phyloP scores from a whole-genome alignment of 805 yeast genomes.

The Zygosaccharomyces kombuchaensis region DNA sequence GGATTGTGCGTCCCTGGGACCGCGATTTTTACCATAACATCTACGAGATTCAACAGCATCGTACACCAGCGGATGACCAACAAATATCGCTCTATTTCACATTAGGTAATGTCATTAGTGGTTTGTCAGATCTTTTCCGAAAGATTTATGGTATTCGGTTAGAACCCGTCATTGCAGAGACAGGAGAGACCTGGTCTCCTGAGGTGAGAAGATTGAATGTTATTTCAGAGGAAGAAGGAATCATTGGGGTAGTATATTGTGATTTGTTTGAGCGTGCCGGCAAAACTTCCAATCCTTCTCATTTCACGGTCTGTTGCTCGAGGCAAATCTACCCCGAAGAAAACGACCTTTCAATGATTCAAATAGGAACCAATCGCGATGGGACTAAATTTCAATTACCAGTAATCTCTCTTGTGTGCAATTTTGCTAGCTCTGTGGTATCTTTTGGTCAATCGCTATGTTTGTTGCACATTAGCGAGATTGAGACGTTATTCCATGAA shows the following conservation, averaged over 20 bases:
- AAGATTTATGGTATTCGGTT: constrained; percentile 73
- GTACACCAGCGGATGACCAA: constrained; percentile 37
- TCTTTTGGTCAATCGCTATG: constrained; percentile 43
- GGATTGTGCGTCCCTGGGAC: constrained; percentile 81
- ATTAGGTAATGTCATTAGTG: constrained; percentile 80
- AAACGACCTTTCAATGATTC: constrained; percentile 36
- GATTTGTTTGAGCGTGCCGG: constrained; percentile 78
- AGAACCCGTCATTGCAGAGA: constrained; percentile 54
- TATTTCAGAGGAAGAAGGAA: constrained; percentile 54
- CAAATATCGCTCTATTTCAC: constrained; percentile 72
- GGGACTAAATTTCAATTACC: constrained; percentile 72
- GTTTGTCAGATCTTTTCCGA: constrained; percentile 66
- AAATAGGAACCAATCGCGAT: constrained; percentile 33
- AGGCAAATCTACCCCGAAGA: constrained; percentile 64
- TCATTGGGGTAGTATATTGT: constrained; percentile 78
- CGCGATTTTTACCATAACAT: constrained; percentile 59
- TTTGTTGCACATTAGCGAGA: constrained; percentile 66
- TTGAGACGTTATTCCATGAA: constrained; percentile 93
- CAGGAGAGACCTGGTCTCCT: constrained; percentile 84
- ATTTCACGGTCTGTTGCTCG: constrained; percentile 94
- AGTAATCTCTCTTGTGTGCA: constrained; percentile 83
- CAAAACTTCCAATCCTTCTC: constrained; percentile 84
- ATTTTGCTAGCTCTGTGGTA: constrained; percentile 49
- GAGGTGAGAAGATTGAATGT: constrained; percentile 83
- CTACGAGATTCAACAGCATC: constrained; percentile 26